phyloP scores from a whole-genome alignment of 805 yeast species.

The Myxozyma mucilagina region DNA sequence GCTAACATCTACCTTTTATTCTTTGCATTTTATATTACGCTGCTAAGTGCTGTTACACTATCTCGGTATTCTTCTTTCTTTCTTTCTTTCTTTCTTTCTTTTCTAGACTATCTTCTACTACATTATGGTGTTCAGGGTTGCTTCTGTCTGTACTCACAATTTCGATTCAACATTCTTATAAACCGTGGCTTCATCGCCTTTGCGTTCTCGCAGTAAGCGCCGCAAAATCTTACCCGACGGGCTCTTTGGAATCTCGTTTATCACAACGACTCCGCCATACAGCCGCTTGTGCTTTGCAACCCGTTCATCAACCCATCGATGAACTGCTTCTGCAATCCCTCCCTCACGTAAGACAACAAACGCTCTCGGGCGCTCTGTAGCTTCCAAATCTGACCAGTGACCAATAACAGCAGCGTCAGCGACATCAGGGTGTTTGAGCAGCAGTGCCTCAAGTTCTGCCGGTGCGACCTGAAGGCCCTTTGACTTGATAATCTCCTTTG shows the following conservation, averaged over 20 bases:
- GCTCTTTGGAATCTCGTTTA: slow-evolving; percentile 86
- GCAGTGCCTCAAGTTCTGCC: slow-evolving; percentile 83
- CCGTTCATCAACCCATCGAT: slow-evolving; percentile 41
- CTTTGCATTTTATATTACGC: background rate
- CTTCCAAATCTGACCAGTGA: slow-evolving; percentile 64
- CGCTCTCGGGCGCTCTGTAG: slow-evolving; percentile 62
- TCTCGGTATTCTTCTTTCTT: background rate
- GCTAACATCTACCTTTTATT: background rate
- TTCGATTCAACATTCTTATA: background rate
- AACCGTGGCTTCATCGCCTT: slow-evolving; percentile 1
- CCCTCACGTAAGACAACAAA: slow-evolving; percentile 37
- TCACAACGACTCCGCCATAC: slow-evolving; percentile 58
- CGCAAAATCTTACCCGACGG: slow-evolving; percentile 95
- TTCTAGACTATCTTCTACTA: background rate
- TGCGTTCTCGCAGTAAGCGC: slow-evolving; percentile 48
- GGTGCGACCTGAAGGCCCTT: slow-evolving; percentile 90
- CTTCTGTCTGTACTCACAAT: background rate
- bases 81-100: background rate
- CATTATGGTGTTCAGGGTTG: background rate
- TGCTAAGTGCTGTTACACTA: background rate
- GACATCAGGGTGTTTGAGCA: slow-evolving; percentile 64
- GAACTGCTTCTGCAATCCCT: slow-evolving; percentile 34
- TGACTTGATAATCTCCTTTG: slow-evolving; percentile 65
- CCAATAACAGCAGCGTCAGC: slow-evolving; percentile 91
- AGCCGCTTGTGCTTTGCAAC: slow-evolving; percentile 44